A percentile compares a stretch with the other conserved stretches of the same genome.
Evolutionary conservation across 257 asterid genomes (phyloP).

Genomic region (Rubia yunnanensis): DNA sequence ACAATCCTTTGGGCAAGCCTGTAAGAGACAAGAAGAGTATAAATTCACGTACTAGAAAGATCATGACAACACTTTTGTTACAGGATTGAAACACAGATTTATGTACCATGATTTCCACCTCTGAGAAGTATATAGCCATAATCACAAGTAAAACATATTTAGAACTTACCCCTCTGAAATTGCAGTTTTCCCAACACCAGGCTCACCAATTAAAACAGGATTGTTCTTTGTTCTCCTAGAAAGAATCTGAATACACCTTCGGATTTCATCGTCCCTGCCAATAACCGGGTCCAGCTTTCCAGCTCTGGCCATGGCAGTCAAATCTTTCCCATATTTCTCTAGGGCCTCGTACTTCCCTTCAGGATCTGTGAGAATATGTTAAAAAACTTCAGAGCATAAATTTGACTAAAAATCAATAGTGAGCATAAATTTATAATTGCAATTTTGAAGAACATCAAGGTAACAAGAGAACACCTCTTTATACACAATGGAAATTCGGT

Average conservation of each 20-base stretch:
- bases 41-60: neutral
- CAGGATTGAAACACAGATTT: neutral
- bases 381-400: neutral
- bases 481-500: neutral
- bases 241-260: slow-evolving; percentile 95
- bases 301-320: slow-evolving; percentile 91
- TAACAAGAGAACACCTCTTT: neutral
- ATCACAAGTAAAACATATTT: neutral
- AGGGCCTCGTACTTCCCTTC: slow-evolving; percentile 90
- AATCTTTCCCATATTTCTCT: slow-evolving; percentile 92
- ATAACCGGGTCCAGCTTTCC: slow-evolving; percentile 98
- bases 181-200: slow-evolving; percentile 97
- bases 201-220: slow-evolving; percentile 95
- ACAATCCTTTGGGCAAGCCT: slow-evolving; percentile 99
- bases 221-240: slow-evolving; percentile 94
- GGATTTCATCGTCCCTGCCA: slow-evolving; percentile 96
- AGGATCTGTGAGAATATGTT: slow-evolving; percentile 49
- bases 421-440: neutral
- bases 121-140: neutral
- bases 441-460: no score
- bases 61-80: neutral
- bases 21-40: slow-evolving; percentile 16
- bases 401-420: neutral
- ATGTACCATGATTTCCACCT: neutral
- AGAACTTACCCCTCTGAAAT: slow-evolving; percentile 87